Evolutionary conservation across 2,329 filamentous ascomycete genomes (phyloP).

Genomic region (Claviceps humidiphila): DNA sequence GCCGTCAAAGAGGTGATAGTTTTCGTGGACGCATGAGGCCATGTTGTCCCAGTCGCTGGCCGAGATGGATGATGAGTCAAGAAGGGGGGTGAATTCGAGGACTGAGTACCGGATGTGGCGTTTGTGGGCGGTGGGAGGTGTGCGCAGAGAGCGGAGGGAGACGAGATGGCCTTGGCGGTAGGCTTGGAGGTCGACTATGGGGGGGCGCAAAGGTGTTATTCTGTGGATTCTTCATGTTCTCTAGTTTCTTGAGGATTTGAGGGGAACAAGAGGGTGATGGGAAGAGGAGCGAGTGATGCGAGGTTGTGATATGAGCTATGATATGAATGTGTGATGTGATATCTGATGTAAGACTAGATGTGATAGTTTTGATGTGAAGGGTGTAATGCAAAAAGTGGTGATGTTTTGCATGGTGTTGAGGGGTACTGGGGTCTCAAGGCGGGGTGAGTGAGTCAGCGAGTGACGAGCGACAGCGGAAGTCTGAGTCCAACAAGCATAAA

Average conservation of each 20-base stretch:
- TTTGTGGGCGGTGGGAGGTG: conserved; percentile 66
- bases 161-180: conserved; percentile 35
- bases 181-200: conserved; percentile 34
- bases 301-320: too few relatives aligned
- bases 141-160: conserved; percentile 56
- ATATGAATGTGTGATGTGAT: too few relatives aligned
- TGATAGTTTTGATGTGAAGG: too few relatives aligned
- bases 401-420: not conserved
- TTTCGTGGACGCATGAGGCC: conserved; percentile 62
- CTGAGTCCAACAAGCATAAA: too few relatives aligned
- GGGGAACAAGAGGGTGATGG: not conserved
- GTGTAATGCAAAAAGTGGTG: not conserved
- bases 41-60: conserved; percentile 78
- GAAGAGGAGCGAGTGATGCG: too few relatives aligned
- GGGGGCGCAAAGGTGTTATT: too few relatives aligned
- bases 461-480: not conserved
- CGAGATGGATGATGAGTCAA: conserved; percentile 85
- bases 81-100: conserved; percentile 68
- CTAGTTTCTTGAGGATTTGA: not conserved
- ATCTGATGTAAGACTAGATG: too few relatives aligned
- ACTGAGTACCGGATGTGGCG: conserved; percentile 74
- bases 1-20: conserved; percentile 80
- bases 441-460: not conserved
- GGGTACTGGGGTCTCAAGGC: not conserved
- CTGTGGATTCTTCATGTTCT: not conserved